phyloP scores from a whole-genome alignment of 495 filamentous ascomycete genomes.

The Tuber aestivum region DNA sequence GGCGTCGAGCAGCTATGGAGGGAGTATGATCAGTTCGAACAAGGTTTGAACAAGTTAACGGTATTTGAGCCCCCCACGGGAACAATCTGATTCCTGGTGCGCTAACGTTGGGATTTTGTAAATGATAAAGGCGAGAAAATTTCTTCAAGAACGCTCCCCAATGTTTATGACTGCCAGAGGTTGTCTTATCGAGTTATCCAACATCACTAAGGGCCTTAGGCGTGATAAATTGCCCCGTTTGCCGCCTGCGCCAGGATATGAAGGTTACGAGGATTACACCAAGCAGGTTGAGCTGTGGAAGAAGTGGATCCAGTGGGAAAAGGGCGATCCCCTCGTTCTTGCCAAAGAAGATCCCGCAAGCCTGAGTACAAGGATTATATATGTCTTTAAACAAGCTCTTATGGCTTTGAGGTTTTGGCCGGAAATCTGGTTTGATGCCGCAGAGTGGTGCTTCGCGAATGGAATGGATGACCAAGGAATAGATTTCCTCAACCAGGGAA shows the following conservation, averaged over 20 bases:
- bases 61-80: slow-evolving; percentile 47
- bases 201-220: slow-evolving; percentile 70
- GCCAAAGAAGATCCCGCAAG: slow-evolving; percentile 66
- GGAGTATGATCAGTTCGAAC: slow-evolving; percentile 94
- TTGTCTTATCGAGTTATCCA: slow-evolving; percentile 73
- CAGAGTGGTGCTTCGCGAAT: slow-evolving; percentile 85
- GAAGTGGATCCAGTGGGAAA: slow-evolving; percentile 90
- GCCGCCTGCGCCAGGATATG: slow-evolving; percentile 76
- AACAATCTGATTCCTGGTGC: slow-evolving; percentile 8
- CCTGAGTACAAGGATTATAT: slow-evolving; percentile 71
- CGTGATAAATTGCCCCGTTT: slow-evolving; percentile 72
- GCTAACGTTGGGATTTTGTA: slow-evolving; percentile 33
- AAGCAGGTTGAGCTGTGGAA: slow-evolving; percentile 89
- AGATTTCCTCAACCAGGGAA: slow-evolving; percentile 69
- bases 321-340: slow-evolving; percentile 78
- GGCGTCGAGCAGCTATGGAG: slow-evolving; percentile 83
- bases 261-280: slow-evolving; percentile 76
- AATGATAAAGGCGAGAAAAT: slow-evolving; percentile 68
- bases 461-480: slow-evolving; percentile 56
- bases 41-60: slow-evolving; percentile 80
- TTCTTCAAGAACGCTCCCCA: slow-evolving; percentile 82
- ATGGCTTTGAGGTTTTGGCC: slow-evolving; percentile 93
- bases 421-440: slow-evolving; percentile 90
- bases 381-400: slow-evolving; percentile 86
- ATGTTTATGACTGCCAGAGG: slow-evolving; percentile 89